Base-by-base conservation (phyloP, 345 rosid genomes). In the Xanthoceras sorbifolium region DNA sequence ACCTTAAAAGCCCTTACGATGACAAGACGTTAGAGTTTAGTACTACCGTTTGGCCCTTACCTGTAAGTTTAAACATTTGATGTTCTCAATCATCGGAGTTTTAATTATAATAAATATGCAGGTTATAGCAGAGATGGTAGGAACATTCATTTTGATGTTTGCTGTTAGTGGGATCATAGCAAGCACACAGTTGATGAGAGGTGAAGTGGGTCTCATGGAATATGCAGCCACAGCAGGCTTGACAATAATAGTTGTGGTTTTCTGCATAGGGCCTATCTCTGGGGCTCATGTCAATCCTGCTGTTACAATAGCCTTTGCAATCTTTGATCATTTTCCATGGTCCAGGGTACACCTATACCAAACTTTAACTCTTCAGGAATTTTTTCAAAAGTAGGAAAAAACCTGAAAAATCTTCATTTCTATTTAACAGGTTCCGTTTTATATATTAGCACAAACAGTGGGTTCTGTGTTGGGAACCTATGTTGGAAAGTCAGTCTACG, bases 211-310 rank as follows among this genome's bases (percentile, higher is more conserved):
- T 44, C 81, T 93, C 10, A 71, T 88, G 75, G 97, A 91, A 72
- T 94, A 91, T 63, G 94, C 97, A 6, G 77, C 86, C 36, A 87
- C 94, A 0, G 94, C 94, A 6, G 97, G 97, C 20, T 62, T 90
- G 75, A 84, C 98, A 1, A 88, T 93, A 18, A 84, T 88, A 25
- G 84, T 91, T 11, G 48, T 94, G 9, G 85, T 93, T 73, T 93
- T 83, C 80, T 71, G 90, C 2, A 72, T 91, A 8, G 97, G 97
- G 11, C 90, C 93, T 28, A 93, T 93, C 73, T 93, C 97, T 17
- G 97, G 94, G 34, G 98, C 93, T 1, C 98, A 94, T 78, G 86
- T 94, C 0, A 94, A 93, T 78, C 98, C 98, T 22, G 93, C 95
- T 9, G 84, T 94, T 66, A 94, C 98, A 3, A 77, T 94, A 14